Base-by-base conservation (phyloP, 345 rosid species). In the Salix koriyanagi region DNA sequence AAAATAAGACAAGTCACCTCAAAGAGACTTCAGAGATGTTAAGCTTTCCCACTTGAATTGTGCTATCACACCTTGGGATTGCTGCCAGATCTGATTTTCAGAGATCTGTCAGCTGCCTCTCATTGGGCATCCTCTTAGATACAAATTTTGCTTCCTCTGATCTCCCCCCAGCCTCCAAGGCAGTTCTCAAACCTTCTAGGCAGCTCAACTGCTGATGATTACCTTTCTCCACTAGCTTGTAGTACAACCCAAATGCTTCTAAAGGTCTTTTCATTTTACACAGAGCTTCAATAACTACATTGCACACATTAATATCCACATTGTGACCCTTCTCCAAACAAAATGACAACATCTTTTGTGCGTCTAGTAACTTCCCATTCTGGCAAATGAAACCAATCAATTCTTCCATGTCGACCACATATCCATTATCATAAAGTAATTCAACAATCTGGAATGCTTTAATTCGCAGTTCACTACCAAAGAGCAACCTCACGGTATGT, bases 181-280 rank as follows among this genome's bases (percentile, higher is more conserved):
- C 84, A 76, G 69, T 75, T 79, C 69, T 86, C 86, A 94, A 75
- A 75, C 80, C 85, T 70, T 86, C 84, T 13, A 85, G 69, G 83
- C 94, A 88, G 73, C 83, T 80, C 83, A 92, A 88, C 71, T 84
- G 80, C 68, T 73, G 85, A 78, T 83, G 80, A 23, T 82, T 81
- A 61, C 89, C 91, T 68, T 80, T 83, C 84, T 92, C 98, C 76
- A 86, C 91, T 81, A 92, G 76, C 75, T 88, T 90, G 54, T 85
- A 85, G 77, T 85, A 91, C 86, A 92, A 83, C 65, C 77, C 68
- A 82, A 91, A 92, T 73, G 96, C 97, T 80, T 94, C 96, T 54
- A 85, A 75, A 75, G 79, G 84, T 77, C 80, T 88, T 75, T 79
- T 86, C 69, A 54, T 64, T 83, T 76, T 84, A 83, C 93, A 92